Evolutionary conservation across 345 rosid genomes (phyloP).

Genomic region (Aethionema arabicum): DNA sequence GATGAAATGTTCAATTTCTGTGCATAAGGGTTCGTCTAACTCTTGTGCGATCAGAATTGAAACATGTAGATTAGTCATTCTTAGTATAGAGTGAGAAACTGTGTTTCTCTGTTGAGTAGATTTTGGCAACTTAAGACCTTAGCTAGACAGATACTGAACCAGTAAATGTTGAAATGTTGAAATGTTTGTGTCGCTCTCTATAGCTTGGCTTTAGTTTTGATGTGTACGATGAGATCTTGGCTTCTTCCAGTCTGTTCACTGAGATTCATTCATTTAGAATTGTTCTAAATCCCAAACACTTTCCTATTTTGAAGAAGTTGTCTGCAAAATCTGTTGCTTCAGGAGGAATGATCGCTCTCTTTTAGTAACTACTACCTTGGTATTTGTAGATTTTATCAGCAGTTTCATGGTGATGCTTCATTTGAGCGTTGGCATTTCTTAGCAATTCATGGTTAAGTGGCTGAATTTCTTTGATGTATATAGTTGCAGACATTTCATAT

Average conservation of each 20-base stretch:
- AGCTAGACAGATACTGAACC: neutral
- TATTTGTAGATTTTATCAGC: neutral
- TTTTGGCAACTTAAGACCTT: neutral
- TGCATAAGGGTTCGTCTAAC: neutral
- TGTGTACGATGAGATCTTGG: neutral
- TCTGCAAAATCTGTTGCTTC: conserved; percentile 11
- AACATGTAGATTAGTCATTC: neutral
- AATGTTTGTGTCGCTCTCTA: neutral
- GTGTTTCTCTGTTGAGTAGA: conserved; percentile 17
- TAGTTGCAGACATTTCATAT: conserved; percentile 17
- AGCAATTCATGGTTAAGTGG: neutral
- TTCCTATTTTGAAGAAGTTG: neutral
- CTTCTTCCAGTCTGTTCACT: neutral
- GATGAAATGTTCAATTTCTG: neutral
- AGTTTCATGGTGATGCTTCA: conserved; percentile 23
- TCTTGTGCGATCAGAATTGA: conserved; percentile 16
- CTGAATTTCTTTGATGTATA: conserved; percentile 4
- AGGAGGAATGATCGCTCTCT: neutral
- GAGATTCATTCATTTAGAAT: neutral
- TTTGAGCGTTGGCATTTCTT: conserved; percentile 5
- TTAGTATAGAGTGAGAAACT: neutral
- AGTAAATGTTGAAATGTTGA: conserved; percentile 9
- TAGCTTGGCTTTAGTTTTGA: neutral
- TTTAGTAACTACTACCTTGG: neutral
- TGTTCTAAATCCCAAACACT: conserved; percentile 1